Conservation (phyloP, 1,139 yeast species). For the Protomyces inouyei region DNA sequence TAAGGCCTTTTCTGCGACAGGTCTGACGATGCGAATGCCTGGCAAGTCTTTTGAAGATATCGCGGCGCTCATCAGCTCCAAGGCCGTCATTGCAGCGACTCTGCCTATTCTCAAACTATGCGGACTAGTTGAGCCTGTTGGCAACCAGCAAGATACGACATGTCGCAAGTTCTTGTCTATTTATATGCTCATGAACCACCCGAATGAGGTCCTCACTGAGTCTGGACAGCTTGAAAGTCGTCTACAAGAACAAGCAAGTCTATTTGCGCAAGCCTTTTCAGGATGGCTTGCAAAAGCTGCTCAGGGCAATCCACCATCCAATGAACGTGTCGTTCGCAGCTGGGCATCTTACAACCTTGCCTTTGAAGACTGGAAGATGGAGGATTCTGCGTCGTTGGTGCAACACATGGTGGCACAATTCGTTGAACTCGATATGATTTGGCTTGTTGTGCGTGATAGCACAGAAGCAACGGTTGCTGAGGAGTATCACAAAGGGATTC, state of each 20-base stretch:
- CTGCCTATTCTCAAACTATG: neutral
- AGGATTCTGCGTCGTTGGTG: conserved; percentile 13
- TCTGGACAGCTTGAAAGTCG: conserved; percentile 1
- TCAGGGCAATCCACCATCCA: neutral
- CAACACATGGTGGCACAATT: conserved; percentile 24
- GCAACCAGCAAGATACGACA: neutral
- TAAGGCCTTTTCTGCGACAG: neutral
- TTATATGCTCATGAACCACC: conserved; percentile 18
- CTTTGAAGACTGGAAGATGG: conserved; percentile 17
- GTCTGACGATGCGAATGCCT: neutral
- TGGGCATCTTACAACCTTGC: conserved; percentile 7
- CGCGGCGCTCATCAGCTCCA: neutral
- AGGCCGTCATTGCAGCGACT: neutral
- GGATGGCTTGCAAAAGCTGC: neutral
- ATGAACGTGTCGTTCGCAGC: neutral
- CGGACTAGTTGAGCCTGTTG: neutral
- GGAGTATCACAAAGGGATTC: conserved; percentile 20
- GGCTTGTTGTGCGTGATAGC: conserved; percentile 9
- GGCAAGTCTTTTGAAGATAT: neutral
- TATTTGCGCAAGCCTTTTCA: neutral
- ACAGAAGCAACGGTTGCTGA: conserved; percentile 20
- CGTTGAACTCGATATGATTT: conserved; percentile 24
- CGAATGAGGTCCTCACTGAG: conserved; percentile 7
- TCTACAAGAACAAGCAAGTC: neutral
- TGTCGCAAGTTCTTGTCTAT: conserved; percentile 10